Evolutionary conservation across 164 flowering plant species (phyloP), one percentile per base, ranked within the genome.

Genomic region (Dillenia turbinata): DNA sequence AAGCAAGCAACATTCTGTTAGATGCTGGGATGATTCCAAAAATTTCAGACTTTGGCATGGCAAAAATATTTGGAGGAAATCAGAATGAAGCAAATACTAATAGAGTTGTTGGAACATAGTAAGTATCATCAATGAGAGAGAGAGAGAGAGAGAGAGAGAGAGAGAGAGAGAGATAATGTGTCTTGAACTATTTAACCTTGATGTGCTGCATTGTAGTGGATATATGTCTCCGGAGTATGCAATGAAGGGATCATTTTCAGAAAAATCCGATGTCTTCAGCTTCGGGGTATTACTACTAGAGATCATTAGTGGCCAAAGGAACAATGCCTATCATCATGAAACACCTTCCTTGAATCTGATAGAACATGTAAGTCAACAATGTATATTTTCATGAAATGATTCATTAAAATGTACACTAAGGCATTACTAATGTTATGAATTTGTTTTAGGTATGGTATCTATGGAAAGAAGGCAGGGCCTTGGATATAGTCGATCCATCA

Each of bases 1-100:
- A 33, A 33, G 40, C 80, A 1, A 71, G 80, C 64, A 81, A 78
- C 47, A 54, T 78, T 22, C 47, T 81, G 14, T 64, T 81, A 0
- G 81, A 78, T 56, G 56, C 11, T 0, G 68, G 62, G 1, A 52
- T 74, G 78, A 71, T 65, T 44, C 81, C 83, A 5, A 82, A 77
- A 54, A 79, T 82, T 14, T 69, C 79, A 26, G 77, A 73, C 57
- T 80, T 80, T 56, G 85, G 82, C 40, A 33, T 33, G 40, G 40
- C 40, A 33, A 33, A 33, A 1, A 33, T 33, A 33, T 33, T 33
- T 33, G 40, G 40, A 33, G 40, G 40, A 7, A 33, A 33, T 59
- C 40, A 33, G 40, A 33, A 33, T 33, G 40, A 33, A 33, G 40
- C 40, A 4, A 33, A 33, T 33, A 33, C 47, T 4, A 58, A 63